These are phyloP conservation scores for Aristolochia contorta DNA, from an alignment of 164 flowering plant genomes.

Conservation along the genomic window DNA sequence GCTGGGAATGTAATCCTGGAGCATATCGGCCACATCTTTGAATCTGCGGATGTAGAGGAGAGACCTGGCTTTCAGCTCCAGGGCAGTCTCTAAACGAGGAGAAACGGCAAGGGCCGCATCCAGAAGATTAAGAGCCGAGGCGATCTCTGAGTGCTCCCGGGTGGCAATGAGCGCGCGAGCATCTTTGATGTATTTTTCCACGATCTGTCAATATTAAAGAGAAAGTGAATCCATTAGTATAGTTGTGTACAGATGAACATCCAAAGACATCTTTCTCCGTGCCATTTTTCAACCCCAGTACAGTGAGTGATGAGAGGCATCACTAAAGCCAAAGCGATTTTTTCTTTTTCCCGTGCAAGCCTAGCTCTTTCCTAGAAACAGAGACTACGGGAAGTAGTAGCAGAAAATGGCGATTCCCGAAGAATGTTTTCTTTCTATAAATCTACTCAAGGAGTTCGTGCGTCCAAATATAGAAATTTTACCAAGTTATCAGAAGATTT, in stretches of 20 bases:
- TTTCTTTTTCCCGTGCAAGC: background rate
- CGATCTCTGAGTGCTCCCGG: conserved; percentile 50
- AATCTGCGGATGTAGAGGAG: conserved; percentile 70
- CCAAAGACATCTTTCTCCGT: too few relatives aligned
- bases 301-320: background rate
- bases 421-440: background rate
- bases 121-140: conserved; percentile 61
- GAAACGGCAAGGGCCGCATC: conserved; percentile 69
- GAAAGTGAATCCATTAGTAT: background rate
- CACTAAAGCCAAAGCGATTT: background rate
- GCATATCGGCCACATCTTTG: conserved; percentile 88
- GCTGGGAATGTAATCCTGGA: conserved; percentile 91
- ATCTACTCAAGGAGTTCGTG: too few relatives aligned
- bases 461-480: background rate
- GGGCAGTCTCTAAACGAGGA: conserved; percentile 66
- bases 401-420: background rate
- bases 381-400: background rate
- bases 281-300: background rate
- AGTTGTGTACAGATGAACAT: too few relatives aligned
- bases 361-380: too few relatives aligned
- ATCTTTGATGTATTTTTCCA: conserved; percentile 66
- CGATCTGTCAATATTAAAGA: conserved; percentile 37
- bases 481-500: background rate
- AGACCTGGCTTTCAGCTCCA: conserved; percentile 83
- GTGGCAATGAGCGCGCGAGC: conserved; percentile 56